Conservation (phyloP, 805 yeast genomes). For the Saturnispora silvae region DNA sequence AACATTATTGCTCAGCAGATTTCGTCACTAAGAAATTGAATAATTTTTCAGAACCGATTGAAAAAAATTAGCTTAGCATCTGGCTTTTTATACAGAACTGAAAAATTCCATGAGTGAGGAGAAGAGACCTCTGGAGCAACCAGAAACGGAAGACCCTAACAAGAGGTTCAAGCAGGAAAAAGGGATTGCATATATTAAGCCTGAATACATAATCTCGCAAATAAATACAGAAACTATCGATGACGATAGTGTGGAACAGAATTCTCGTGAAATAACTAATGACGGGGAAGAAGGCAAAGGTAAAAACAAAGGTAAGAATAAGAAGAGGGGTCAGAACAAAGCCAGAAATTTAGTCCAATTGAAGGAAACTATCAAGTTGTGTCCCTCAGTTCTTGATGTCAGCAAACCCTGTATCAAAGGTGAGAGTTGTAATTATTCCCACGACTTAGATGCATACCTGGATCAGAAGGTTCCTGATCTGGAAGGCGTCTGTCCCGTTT, state of each 20-base stretch:
- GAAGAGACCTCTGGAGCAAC: conserved; percentile 7
- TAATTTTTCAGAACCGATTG: not conserved
- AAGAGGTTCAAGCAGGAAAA: conserved; percentile 15
- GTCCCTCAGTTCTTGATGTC: conserved; percentile 54
- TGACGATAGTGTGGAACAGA: conserved; percentile 40
- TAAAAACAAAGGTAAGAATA: conserved; percentile 26
- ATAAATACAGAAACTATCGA: conserved; percentile 18
- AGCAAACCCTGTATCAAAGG: conserved; percentile 52
- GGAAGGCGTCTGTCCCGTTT: conserved; percentile 78
- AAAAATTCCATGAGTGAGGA: not conserved
- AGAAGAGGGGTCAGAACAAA: conserved; percentile 59
- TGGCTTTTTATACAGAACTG: not conserved
- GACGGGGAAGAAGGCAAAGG: conserved; percentile 16
- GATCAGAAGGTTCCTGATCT: conserved; percentile 59
- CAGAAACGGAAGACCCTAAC: conserved; percentile 1
- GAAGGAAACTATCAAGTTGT: conserved; percentile 53
- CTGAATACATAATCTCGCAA: conserved; percentile 46
- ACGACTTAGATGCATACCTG: conserved; percentile 60
- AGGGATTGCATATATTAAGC: conserved; percentile 70
- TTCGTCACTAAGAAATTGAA: too few species aligned
- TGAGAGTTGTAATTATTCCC: conserved; percentile 67
- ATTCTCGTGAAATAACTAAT: conserved; percentile 5
- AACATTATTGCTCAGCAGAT: too few species aligned
- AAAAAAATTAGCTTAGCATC: not conserved
- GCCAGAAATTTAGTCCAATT: conserved; percentile 64